Evolutionary conservation across 2,329 filamentous ascomycete species (phyloP).

Genomic region (Incumbomyces delicatus): DNA sequence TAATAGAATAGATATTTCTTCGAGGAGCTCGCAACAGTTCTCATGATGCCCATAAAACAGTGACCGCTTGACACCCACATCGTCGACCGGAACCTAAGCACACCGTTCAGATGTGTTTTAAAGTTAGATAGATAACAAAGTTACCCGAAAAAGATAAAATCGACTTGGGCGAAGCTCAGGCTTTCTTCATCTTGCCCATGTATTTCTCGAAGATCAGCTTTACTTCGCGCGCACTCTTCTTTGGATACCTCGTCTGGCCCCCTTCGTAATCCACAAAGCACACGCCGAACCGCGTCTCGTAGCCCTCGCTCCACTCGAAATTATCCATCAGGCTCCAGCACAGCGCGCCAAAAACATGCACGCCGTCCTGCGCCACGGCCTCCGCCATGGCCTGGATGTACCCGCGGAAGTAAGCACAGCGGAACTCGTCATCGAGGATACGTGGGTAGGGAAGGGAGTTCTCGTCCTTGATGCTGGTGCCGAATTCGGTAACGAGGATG

Average conservation of each 20-base stretch:
- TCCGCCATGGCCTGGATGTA: slow-evolving; percentile 70
- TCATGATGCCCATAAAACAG: too few species aligned
- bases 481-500: slow-evolving; percentile 85
- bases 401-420: slow-evolving; percentile 65
- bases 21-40: too few species aligned
- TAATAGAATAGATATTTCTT: too few species aligned
- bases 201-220: slow-evolving; percentile 61
- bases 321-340: slow-evolving; percentile 87
- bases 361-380: slow-evolving; percentile 61
- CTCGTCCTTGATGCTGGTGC: slow-evolving; percentile 74
- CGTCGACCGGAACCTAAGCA: too few species aligned
- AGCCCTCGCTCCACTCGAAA: slow-evolving; percentile 88
- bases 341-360: slow-evolving; percentile 70
- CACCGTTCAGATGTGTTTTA: too few species aligned
- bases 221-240: slow-evolving; percentile 70
- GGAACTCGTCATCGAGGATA: slow-evolving; percentile 73
- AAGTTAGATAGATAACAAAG: too few species aligned
- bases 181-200: slow-evolving; percentile 36
- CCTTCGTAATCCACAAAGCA: slow-evolving; percentile 73
- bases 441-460: slow-evolving; percentile 54
- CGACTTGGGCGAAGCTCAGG: too few species aligned
- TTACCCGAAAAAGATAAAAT: too few species aligned
- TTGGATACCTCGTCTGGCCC: slow-evolving; percentile 68
- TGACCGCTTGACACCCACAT: too few species aligned
- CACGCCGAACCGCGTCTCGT: slow-evolving; percentile 75